Percentiles rank a stretch among this genome's conserved stretches.
phyloP scores from a whole-genome alignment of 1,139 yeast genomes.

The Suhomyces atakaporum region DNA sequence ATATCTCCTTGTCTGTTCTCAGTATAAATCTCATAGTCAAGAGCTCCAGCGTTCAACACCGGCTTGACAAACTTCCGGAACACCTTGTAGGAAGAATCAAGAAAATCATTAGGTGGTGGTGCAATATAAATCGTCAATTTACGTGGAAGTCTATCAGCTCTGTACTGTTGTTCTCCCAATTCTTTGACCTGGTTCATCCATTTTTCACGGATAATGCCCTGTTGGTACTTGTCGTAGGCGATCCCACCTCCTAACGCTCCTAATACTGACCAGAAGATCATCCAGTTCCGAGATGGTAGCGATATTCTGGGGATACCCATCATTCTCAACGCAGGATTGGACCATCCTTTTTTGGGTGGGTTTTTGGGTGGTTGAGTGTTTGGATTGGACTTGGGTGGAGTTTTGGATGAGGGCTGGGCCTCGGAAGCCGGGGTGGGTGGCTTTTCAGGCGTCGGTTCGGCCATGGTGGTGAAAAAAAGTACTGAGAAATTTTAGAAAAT shows the following conservation, averaged over 20 bases:
- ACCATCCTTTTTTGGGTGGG: conserved; percentile 50
- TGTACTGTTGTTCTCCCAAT: conserved; percentile 41
- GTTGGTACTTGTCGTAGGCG: conserved; percentile 76
- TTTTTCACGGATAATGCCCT: conserved; percentile 60
- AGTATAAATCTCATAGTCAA: conserved; percentile 77
- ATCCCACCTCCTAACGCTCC: conserved; percentile 70
- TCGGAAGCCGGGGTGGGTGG: not conserved
- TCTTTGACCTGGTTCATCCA: conserved; percentile 66
- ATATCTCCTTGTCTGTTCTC: conserved; percentile 89
- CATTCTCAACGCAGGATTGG: conserved; percentile 84
- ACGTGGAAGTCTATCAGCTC: conserved; percentile 58
- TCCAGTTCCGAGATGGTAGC: conserved; percentile 91
- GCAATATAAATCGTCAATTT: conserved; percentile 82
- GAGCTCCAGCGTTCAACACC: conserved; percentile 77
- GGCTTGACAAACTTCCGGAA: conserved; percentile 88
- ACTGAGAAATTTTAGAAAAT: too few species aligned
- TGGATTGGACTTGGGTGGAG: conserved; percentile 3
- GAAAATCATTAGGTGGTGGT: conserved; percentile 93
- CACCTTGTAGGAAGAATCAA: conserved; percentile 71
- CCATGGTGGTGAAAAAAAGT: not conserved
- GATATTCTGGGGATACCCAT: conserved; percentile 82
- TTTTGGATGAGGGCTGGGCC: conserved; percentile 5
- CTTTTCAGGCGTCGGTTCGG: not conserved
- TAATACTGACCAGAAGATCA: conserved; percentile 79
- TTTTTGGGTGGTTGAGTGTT: conserved; percentile 1